phyloP scores from a whole-genome alignment of 2,329 filamentous ascomycete species.

The Rhytidhysteron rufulum region DNA sequence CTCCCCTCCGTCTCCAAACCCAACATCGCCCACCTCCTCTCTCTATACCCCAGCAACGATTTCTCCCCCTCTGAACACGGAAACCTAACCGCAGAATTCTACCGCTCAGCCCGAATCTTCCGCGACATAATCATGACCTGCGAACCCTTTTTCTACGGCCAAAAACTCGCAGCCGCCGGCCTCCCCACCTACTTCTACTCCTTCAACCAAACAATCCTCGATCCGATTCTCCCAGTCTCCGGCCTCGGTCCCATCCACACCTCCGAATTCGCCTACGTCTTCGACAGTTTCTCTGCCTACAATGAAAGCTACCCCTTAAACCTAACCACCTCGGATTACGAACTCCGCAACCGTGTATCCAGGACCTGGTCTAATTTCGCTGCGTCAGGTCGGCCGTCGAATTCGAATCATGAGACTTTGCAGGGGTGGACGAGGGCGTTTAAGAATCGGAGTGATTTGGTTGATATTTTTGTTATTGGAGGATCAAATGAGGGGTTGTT shows the following conservation, averaged over 20 bases:
- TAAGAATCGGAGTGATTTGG: conserved; percentile 9
- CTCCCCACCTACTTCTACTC: conserved; percentile 47
- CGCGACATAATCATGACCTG: conserved; percentile 53
- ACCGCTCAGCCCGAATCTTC: conserved; percentile 47
- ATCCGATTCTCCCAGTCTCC: conserved; percentile 37
- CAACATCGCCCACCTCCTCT: conserved; percentile 22
- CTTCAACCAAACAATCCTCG: conserved; percentile 55
- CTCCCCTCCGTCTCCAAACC: conserved; percentile 31
- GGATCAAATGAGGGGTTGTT: conserved; percentile 43
- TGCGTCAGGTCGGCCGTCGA: conserved; percentile 25
- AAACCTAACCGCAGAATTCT: conserved; percentile 47
- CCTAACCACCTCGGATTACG: conserved; percentile 38
- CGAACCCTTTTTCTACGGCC: conserved; percentile 43
- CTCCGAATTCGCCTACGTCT: conserved; percentile 53
- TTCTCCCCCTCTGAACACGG: conserved; percentile 39
- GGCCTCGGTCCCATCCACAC: conserved; percentile 50
- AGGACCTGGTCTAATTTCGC: conserved; percentile 49
- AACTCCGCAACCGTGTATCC: conserved; percentile 38
- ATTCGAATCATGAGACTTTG: conserved; percentile 33
- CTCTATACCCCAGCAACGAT: conserved; percentile 37
- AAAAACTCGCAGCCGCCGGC: conserved; percentile 35
- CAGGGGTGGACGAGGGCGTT: conserved; percentile 41
- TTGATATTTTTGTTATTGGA: conserved; percentile 45
- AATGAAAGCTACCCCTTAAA: conserved; percentile 34
- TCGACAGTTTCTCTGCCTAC: conserved; percentile 41